Percentiles rank a stretch among this genome's conserved stretches.
Evolutionary conservation across 2,329 filamentous ascomycete species (phyloP).

Genomic region (Aspergillus pseudoglaucus): DNA sequence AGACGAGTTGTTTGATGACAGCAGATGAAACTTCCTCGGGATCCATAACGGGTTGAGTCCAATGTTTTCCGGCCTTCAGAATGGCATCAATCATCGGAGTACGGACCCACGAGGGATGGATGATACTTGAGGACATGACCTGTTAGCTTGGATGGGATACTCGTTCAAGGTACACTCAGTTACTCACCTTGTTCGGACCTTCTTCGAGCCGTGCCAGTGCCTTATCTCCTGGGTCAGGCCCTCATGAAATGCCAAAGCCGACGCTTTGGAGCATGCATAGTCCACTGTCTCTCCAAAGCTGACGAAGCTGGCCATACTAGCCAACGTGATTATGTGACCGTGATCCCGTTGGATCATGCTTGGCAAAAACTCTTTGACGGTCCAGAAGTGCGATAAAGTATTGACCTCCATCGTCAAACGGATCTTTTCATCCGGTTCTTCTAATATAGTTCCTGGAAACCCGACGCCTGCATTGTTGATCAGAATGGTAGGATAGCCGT

Average conservation of each 20-base stretch:
- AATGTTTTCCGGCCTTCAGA: constrained; percentile 6
- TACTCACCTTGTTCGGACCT: constrained; percentile 22
- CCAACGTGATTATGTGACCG: constrained; percentile 50
- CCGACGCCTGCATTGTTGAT: constrained; percentile 45
- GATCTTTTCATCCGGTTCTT: constrained; percentile 33
- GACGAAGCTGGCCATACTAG: constrained; percentile 44
- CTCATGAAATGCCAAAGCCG: constrained; percentile 46
- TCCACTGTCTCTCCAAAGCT: constrained; percentile 40
- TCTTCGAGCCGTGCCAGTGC: constrained; percentile 20
- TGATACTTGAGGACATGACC: constrained; percentile 4
- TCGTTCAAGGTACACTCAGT: neutral
- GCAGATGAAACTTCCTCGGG: constrained; percentile 33
- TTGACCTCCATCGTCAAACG: constrained; percentile 44
- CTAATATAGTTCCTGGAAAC: constrained; percentile 35
- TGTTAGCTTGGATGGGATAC: constrained; percentile 1
- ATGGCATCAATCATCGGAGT: constrained; percentile 37
- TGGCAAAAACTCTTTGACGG: constrained; percentile 43
- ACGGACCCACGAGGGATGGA: constrained; percentile 18
- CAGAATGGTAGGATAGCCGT: constrained; percentile 35
- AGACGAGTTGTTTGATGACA: constrained; percentile 41
- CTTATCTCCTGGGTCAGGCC: constrained; percentile 27
- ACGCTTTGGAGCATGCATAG: constrained; percentile 45
- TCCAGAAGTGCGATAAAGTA: constrained; percentile 42
- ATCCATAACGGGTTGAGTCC: constrained; percentile 14
- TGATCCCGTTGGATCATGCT: constrained; percentile 41